These are phyloP conservation scores for Skeletonema grethae DNA, from an alignment of 108 stramenopile species.

Conservation along the genomic window DNA sequence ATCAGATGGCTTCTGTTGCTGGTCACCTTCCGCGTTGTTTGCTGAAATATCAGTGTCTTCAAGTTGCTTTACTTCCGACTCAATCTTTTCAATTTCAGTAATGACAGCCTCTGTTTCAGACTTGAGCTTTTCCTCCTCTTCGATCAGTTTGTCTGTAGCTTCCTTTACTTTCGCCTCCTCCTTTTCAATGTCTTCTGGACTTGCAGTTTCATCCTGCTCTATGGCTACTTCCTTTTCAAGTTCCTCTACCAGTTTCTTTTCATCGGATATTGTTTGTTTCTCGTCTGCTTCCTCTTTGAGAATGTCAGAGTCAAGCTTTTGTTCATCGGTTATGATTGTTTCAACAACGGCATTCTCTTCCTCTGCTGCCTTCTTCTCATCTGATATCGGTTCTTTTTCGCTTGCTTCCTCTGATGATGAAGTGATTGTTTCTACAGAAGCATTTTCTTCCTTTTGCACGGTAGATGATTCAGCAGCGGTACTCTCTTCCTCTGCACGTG, in stretches of 20 bases:
- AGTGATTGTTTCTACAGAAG: conserved; percentile 15
- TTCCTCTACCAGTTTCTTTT: conserved; percentile 32
- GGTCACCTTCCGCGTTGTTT: background rate
- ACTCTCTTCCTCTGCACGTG: background rate
- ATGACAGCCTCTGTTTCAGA: conserved; percentile 46
- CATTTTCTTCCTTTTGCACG: background rate
- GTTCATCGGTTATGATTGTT: conserved; percentile 32
- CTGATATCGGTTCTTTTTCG: background rate
- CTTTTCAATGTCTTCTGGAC: conserved; percentile 12
- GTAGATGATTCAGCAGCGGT: background rate
- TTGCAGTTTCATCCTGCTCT: conserved; percentile 18
- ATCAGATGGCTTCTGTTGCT: conserved; percentile 27
- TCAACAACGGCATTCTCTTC: conserved; percentile 6
- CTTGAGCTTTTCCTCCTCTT: conserved; percentile 45
- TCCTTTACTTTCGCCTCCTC: conserved; percentile 24
- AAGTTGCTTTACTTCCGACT: conserved; percentile 32
- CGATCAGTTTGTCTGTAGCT: conserved; percentile 18
- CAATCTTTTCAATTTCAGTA: conserved; percentile 42
- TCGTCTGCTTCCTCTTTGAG: conserved; percentile 35
- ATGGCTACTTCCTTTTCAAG: conserved; percentile 36
- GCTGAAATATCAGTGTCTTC: background rate
- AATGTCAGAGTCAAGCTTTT: conserved; percentile 20
- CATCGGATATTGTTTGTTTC: conserved; percentile 33
- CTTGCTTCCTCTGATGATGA: conserved; percentile 10
- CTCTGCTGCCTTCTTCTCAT: background rate